Evolutionary conservation across 768 basidiomycete genomes (phyloP), one percentile per base, ranked within the genome.

Genomic region (Rickenella mellea): DNA sequence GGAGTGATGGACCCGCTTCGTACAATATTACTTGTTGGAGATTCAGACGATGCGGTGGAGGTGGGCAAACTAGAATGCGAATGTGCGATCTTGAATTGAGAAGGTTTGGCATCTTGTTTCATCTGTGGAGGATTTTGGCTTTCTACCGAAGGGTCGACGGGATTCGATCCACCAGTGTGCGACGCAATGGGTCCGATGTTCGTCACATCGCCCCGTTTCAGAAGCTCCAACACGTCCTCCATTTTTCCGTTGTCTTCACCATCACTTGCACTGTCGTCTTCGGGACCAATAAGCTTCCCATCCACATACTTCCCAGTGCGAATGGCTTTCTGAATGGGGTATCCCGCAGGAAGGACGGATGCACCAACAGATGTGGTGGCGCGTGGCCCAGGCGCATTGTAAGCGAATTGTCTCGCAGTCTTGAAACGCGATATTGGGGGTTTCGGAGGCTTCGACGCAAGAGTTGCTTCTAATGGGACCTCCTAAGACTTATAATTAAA

Each of bases 401-500:
- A 76, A 1, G 73, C 65, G 20, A 68, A 64, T 12, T 68, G 60
- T 17, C 69, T 72, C 30, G 63, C 70, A 1, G 78, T 72, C 54
- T 75, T 86, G 58, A 87, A 86, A 29, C 67, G 73, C 10, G 85
- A 87, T 29, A 80, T 58, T 0, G 68, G 52, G 6, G 74, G 66
- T 52, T 74, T 80, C 31, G 67, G 60, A 14, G 54, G 61, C 12
- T 62, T 47, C 27, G 52, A 58, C 2, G 64, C 52, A 1, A 69
- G 56, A 8, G 66, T 63, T 15, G 69, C 62, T 1, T 74, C 71
- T 7, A 67, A 51, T 3, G 66, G 60, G 9, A 67, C 60, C 10
- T 68, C 64, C 74, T 76, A 20, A 4, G 26, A 47, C 22, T 46
- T 28, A 27, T 39, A 36, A 19, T 36, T 36, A 36, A 40, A 17